Evolutionary conservation across 257 asterid genomes (phyloP).

Genomic region (Avicennia marina): DNA sequence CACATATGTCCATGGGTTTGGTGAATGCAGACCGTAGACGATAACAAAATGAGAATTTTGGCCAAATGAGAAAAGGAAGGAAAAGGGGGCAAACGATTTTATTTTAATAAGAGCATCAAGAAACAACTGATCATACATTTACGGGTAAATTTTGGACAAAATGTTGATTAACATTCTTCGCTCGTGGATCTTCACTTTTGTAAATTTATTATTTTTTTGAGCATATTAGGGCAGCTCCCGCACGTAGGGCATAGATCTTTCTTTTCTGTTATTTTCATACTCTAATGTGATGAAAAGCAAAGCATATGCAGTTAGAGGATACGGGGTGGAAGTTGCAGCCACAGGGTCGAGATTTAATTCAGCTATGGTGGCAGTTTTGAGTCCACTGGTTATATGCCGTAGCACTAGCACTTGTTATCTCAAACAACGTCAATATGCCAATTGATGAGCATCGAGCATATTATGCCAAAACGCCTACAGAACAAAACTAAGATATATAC

Average conservation of each 20-base stretch:
- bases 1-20: too few relatives aligned
- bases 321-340: slow-evolving; percentile 16
- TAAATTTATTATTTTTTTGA: too few relatives aligned
- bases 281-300: slow-evolving; percentile 24
- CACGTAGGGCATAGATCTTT: background rate
- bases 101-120: too few relatives aligned
- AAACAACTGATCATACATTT: too few relatives aligned
- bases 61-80: background rate
- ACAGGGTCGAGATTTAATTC: slow-evolving; percentile 7
- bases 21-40: background rate
- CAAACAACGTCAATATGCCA: background rate
- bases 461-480: background rate
- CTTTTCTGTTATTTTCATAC: slow-evolving; percentile 19
- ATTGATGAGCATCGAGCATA: background rate
- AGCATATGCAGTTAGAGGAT: slow-evolving; percentile 35
- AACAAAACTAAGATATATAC: background rate
- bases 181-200: too few relatives aligned
- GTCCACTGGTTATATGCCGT: slow-evolving; percentile 26
- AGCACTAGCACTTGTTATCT: too few relatives aligned
- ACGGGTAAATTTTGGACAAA: background rate
- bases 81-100: too few relatives aligned
- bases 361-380: slow-evolving; percentile 35
- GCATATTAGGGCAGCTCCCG: too few relatives aligned
- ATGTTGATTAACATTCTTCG: slow-evolving; percentile 22
- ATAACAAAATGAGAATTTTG: too few relatives aligned